Evolutionary conservation across 352 stramenopile genomes (phyloP), one percentile per base, ranked within the genome.

Genomic region (Halophytophthora batemanensis): DNA sequence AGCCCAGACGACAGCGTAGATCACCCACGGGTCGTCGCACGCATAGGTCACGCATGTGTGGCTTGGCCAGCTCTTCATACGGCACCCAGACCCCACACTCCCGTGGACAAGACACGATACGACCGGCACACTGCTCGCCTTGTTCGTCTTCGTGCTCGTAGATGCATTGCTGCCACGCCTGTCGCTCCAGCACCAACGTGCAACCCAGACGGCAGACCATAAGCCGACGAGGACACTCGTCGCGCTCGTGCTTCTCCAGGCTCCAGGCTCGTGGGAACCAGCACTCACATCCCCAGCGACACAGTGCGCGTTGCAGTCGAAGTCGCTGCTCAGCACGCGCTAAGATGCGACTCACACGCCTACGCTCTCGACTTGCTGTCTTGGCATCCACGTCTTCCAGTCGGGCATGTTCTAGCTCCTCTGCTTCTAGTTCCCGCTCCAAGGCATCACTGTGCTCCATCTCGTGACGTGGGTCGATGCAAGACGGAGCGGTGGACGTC

Each of bases 141-240:
- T 66, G 44, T 21, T 75, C 56, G 8, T 54, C 62, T 51, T 92
- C 82, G 54, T 92, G 82, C 8, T 71, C 67, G 22, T 71, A 70
- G 23, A 89, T 83, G 12, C 60, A 47, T 14, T 51, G 48, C 17
- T 71, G 56, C 82, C 82, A 92, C 17, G 66, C 33, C 14, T 61
- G 54, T 15, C 73, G 62, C 45, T 87, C 75, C 22, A 66, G 59
- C 6, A 87, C 55, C 14, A 69, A 50, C 12, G 62, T 66, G 34
- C 82, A 92, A 19, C 82, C 78, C 12, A 92, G 61, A 4, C 78
- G 78, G 38, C 82, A 92, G 8, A 87, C 41, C 70, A 87, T 76
- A 12, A 83, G 66, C 1, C 81, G 71, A 2, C 76, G 71, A 2
- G 53, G 43, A 46, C 81, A 89, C 59, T 91, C 81, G 25, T 69